These are phyloP conservation scores for Lanmaoa pseudosensibilis DNA, from an alignment of 768 basidiomycete genomes.

Conservation along the genomic window DNA sequence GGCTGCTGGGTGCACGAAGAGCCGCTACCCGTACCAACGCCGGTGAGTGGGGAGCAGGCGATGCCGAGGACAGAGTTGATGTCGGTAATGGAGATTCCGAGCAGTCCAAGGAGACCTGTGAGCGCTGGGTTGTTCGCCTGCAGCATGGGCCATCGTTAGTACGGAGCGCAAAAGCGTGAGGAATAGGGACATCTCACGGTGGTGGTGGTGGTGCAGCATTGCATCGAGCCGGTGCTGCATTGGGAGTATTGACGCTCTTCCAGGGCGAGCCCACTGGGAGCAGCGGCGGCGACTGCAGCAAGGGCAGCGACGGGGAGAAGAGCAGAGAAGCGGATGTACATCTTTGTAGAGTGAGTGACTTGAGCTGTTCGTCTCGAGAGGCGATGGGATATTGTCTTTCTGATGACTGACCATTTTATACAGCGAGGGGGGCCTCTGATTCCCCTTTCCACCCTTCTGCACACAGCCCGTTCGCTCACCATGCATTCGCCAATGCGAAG, in stretches of 20 bases:
- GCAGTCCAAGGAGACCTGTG: not conserved
- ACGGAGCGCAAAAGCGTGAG: too few species aligned
- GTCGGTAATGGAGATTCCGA: not conserved
- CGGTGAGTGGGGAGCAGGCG: slow-evolving; percentile 2
- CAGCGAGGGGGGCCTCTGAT: too few species aligned
- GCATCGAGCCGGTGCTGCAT: slow-evolving; percentile 7
- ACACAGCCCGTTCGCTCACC: not conserved
- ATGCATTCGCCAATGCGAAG: not conserved
- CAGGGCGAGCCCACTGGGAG: not conserved
- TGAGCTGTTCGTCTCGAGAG: not conserved
- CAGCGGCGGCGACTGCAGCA: slow-evolving; percentile 1
- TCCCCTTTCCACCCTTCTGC: not conserved
- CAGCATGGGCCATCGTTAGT: not conserved
- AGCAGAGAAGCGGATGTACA: slow-evolving; percentile 6
- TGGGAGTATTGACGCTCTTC: not conserved
- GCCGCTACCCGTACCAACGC: not conserved
- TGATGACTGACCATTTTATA: slow-evolving; percentile 9
- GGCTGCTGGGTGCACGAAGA: slow-evolving; percentile 3
- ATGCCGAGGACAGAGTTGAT: slow-evolving; percentile 1
- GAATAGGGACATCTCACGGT: not conserved
- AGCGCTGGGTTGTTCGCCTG: not conserved
- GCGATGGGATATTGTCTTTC: not conserved
- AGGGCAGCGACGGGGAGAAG: slow-evolving; percentile 14
- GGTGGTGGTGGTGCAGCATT: slow-evolving; percentile 8
- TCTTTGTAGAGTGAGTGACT: not conserved